A percentile compares a stretch with the other conserved stretches of the same genome.
These are phyloP conservation scores for Saccharum spontaneum DNA, from an alignment of 176 grass and related monocot genomes.

Conservation along the genomic window DNA sequence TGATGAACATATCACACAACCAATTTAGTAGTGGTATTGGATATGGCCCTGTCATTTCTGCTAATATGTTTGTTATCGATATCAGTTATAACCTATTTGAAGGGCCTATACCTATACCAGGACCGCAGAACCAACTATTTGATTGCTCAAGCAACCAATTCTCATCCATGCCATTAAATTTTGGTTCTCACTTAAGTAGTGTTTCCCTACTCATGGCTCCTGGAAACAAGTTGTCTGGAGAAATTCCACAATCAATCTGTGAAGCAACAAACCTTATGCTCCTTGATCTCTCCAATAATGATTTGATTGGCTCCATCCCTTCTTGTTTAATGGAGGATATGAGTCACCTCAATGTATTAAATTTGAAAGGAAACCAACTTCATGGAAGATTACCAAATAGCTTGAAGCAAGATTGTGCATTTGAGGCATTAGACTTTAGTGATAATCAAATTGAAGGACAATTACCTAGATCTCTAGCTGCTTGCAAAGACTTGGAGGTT, in stretches of 20 bases:
- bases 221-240: not conserved
- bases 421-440: constrained; percentile 29
- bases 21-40: constrained; percentile 32
- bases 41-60: not conserved
- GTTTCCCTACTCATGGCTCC: constrained; percentile 8
- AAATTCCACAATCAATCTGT: constrained; percentile 40
- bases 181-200: constrained; percentile 8
- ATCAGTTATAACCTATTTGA: constrained; percentile 29
- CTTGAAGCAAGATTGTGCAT: not conserved
- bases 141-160: constrained; percentile 45
- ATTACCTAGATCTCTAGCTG: constrained; percentile 34
- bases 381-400: constrained; percentile 5
- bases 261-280: not conserved
- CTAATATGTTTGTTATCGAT: not conserved
- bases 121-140: not conserved
- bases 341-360: not conserved
- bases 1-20: constrained; percentile 65
- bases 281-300: constrained; percentile 44
- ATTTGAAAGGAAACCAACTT: constrained; percentile 30
- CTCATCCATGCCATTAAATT: constrained; percentile 36
- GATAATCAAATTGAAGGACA: constrained; percentile 32
- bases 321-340: constrained; percentile 30
- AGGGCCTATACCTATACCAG: constrained; percentile 35
- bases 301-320: constrained; percentile 33
- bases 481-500: constrained; percentile 27